Evolutionary conservation across 2,329 filamentous ascomycete species (phyloP), one percentile per base, ranked within the genome.

Genomic region (Clarireedia paspali): DNA sequence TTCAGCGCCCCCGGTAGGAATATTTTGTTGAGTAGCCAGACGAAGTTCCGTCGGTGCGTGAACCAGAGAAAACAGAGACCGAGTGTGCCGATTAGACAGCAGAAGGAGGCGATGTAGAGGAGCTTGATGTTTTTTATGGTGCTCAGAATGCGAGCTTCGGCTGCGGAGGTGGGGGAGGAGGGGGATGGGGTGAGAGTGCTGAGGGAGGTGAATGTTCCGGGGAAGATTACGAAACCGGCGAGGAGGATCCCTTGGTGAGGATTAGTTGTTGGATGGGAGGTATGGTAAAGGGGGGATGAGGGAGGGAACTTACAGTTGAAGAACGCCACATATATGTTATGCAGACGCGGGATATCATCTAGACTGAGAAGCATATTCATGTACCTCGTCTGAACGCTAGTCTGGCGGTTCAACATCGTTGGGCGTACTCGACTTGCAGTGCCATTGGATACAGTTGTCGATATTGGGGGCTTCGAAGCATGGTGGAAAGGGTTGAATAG

Each of bases 181-280:
- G 52, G 38, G 6, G 49, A 38, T 26, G 30, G 30, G 3, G 30
- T 12, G 30, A 34, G 3, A 4, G 10, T 34, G 30, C 30, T 34
- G 9, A 68, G 14, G 10, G 54, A 57, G 6, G 64, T 65, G 60
- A 66, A 69, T 12, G 66, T 66, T 2, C 63, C 63, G 0, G 67
- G 67, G 57, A 67, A 63, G 44, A 67, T 61, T 1, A 69, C 50
- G 55, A 66, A 67, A 34, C 66, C 66, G 1, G 65, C 66, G 14
- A 68, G 58, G 3, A 67, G 59, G 36, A 67, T 60, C 59, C 61
- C 45, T 47, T 44, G 23, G 27, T 10, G 6, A 20, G 27, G 15
- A 17, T 30, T 27, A 14, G 10, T 9, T 5, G 15, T 17, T 26
- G 20, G 20, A 38, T 9, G 39, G 2, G 26, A 14, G 2, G 2